Percentiles rank a stretch among this genome's conserved stretches.
Conservation (phyloP, 2,329 filamentous ascomycete species). For the Pleoardoris graminearum region DNA sequence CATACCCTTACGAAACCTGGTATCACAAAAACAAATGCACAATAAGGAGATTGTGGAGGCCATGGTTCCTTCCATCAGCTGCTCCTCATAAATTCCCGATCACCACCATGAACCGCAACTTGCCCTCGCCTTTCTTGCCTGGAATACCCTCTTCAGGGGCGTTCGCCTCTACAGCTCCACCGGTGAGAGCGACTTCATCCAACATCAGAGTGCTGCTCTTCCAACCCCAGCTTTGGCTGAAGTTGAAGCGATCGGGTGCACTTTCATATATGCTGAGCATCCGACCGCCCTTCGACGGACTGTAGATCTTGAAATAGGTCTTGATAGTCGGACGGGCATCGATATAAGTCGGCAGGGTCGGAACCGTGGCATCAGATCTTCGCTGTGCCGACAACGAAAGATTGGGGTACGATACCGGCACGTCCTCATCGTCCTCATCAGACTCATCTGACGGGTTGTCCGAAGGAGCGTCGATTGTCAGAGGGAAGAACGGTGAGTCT, state of each 20-base stretch:
- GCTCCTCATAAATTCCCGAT: constrained; percentile 53
- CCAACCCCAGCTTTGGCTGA: constrained; percentile 65
- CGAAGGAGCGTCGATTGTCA: constrained; percentile 19
- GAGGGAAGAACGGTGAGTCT: constrained; percentile 27
- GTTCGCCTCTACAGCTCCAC: constrained; percentile 21
- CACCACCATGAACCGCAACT: constrained; percentile 62
- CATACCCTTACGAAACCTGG: not conserved
- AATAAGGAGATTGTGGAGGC: not conserved
- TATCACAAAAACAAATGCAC: constrained; percentile 1
- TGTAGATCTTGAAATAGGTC: constrained; percentile 66
- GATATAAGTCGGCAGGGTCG: constrained; percentile 58
- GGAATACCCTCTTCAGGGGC: constrained; percentile 17
- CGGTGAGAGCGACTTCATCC: constrained; percentile 48
- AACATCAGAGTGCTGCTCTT: constrained; percentile 63
- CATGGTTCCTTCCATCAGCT: not conserved
- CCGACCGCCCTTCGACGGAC: constrained; percentile 60
- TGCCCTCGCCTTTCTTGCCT: constrained; percentile 51
- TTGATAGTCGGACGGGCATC: constrained; percentile 61
- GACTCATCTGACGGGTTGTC: constrained; percentile 32
- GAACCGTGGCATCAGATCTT: constrained; percentile 23
- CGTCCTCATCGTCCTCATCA: constrained; percentile 30
- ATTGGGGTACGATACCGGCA: constrained; percentile 32
- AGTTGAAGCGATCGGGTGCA: constrained; percentile 62
- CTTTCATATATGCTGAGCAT: constrained; percentile 63
- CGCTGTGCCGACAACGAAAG: constrained; percentile 27